phyloP scores from a whole-genome alignment of 2,329 filamentous ascomycete species.

The Cladosporium sphaerospermum region DNA sequence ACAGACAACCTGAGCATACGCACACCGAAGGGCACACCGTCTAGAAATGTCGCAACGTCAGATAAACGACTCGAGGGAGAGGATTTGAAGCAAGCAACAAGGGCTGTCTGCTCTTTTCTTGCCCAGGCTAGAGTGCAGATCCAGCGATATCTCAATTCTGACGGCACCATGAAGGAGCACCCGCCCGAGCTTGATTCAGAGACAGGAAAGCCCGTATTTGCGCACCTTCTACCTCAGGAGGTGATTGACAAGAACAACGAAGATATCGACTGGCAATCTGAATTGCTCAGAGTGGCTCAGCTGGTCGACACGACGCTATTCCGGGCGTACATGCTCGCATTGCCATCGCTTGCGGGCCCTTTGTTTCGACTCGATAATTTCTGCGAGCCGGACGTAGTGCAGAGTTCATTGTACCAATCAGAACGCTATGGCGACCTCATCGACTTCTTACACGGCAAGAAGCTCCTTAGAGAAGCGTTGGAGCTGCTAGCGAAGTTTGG shows the following conservation, averaged over 20 bases:
- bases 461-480: constrained; percentile 79
- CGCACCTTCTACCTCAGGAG: constrained; percentile 31
- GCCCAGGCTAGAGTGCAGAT: constrained; percentile 70
- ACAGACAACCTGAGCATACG: constrained; percentile 53
- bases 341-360: constrained; percentile 75
- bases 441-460: constrained; percentile 97
- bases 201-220: constrained; percentile 39
- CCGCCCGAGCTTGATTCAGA: constrained; percentile 39
- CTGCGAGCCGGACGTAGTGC: constrained; percentile 91
- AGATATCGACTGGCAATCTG: constrained; percentile 58
- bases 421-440: constrained; percentile 88
- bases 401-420: constrained; percentile 82
- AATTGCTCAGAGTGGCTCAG: constrained; percentile 68
- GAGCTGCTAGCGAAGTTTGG: constrained; percentile 79
- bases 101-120: constrained; percentile 79
- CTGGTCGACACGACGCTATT: constrained; percentile 93
- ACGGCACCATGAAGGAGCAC: constrained; percentile 53
- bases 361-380: constrained; percentile 96
- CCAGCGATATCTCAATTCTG: constrained; percentile 54
- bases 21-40: constrained; percentile 30
- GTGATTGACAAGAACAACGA: constrained; percentile 25
- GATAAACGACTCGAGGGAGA: constrained; percentile 63
- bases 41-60: constrained; percentile 34
- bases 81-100: constrained; percentile 73
- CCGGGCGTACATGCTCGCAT: constrained; percentile 88